Evolutionary conservation across 2,329 filamentous ascomycete genomes (phyloP).

Genomic region (Gnomoniopsis sp.): DNA sequence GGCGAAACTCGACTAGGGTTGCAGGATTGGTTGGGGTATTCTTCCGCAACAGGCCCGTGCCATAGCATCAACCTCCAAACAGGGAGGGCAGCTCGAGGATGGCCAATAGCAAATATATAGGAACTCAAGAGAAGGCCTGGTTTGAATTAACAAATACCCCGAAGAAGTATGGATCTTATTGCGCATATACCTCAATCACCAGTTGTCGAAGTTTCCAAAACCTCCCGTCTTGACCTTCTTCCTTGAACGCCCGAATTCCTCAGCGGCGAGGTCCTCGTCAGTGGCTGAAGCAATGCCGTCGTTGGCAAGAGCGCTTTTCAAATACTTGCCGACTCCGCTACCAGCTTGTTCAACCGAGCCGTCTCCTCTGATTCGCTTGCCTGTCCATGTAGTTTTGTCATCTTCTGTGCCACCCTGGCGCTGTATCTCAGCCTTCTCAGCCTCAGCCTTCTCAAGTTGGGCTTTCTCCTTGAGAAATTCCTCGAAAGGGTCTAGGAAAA

Average conservation of each 20-base stretch:
- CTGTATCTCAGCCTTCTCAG: constrained; percentile 59
- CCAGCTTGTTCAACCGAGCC: constrained; percentile 49
- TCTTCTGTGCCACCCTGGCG: constrained; percentile 74
- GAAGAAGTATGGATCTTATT: neutral
- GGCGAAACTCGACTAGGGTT: neutral
- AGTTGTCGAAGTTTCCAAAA: constrained; percentile 93
- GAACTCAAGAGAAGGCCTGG: neutral
- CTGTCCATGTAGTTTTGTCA: constrained; percentile 91
- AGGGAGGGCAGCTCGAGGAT: neutral
- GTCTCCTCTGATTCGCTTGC: constrained; percentile 75
- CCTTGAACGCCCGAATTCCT: constrained; percentile 66
- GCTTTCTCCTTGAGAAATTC: constrained; percentile 79
- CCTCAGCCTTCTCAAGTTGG: constrained; percentile 56
- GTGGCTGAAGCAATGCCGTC: constrained; percentile 24
- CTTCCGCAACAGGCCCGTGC: neutral
- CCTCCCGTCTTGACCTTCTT: constrained; percentile 79
- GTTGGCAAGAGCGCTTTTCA: constrained; percentile 56
- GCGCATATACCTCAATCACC: constrained; percentile 48
- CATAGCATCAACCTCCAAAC: neutral
- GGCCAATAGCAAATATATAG: neutral
- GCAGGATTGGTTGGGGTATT: neutral
- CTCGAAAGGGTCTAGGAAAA: constrained; percentile 93
- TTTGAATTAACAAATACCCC: constrained; percentile 6
- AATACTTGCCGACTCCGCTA: constrained; percentile 71
- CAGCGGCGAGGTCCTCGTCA: constrained; percentile 53